These are phyloP conservation scores for Euclidium syriacum DNA, from an alignment of 345 rosid species.

Conservation along the genomic window DNA sequence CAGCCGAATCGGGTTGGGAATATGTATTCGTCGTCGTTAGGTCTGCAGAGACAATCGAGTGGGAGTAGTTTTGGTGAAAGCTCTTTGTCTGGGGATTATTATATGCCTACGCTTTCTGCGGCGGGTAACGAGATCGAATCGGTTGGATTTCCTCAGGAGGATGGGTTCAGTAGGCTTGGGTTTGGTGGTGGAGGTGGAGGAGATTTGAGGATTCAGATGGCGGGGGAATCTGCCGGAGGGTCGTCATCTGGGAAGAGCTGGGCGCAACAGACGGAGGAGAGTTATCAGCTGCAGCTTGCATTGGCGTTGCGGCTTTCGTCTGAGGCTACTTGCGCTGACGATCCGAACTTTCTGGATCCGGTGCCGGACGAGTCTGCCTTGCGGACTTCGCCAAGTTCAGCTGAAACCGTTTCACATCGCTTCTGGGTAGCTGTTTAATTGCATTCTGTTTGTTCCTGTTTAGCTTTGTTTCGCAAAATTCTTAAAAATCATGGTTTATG, in stretches of 20 bases:
- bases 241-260: slow-evolving; percentile 82
- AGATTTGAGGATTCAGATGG: slow-evolving; percentile 41
- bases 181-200: slow-evolving; percentile 36
- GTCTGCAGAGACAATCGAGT: slow-evolving; percentile 88
- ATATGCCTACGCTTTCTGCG: slow-evolving; percentile 51
- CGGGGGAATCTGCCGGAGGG: slow-evolving; percentile 32
- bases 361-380: slow-evolving; percentile 64
- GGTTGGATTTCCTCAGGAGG: slow-evolving; percentile 50
- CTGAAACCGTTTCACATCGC: slow-evolving; percentile 80
- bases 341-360: slow-evolving; percentile 94
- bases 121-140: slow-evolving; percentile 69
- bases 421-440: slow-evolving; percentile 65
- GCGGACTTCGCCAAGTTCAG: slow-evolving; percentile 48
- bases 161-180: slow-evolving; percentile 34
- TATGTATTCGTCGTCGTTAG: slow-evolving; percentile 48
- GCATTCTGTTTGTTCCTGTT: neutral
- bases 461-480: neutral
- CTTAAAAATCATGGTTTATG: neutral
- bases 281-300: slow-evolving; percentile 98
- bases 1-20: slow-evolving; percentile 48
- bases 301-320: slow-evolving; percentile 87
- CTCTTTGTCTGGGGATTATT: slow-evolving; percentile 87
- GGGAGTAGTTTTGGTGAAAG: slow-evolving; percentile 98
- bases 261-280: slow-evolving; percentile 99
- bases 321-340: slow-evolving; percentile 90